These are phyloP conservation scores for Lasiosphaeria hispida DNA, from an alignment of 495 filamentous ascomycete genomes.

Conservation along the genomic window DNA sequence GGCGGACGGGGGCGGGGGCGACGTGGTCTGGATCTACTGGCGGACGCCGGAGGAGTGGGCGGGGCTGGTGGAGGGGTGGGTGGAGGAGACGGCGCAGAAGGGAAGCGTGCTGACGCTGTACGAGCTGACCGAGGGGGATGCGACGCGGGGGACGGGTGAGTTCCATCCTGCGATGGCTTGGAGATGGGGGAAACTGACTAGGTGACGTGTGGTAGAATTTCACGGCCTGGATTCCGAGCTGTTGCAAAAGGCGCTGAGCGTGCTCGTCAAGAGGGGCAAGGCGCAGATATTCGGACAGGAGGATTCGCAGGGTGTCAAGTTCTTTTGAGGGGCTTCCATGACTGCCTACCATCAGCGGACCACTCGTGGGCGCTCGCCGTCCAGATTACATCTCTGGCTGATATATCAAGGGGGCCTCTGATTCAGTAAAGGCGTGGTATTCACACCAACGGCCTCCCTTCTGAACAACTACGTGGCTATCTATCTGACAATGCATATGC, in stretches of 20 bases:
- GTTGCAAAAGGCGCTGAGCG: conserved; percentile 70
- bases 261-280: conserved; percentile 83
- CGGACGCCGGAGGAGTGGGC: conserved; percentile 51
- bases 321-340: conserved; percentile 61
- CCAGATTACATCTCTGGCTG: no score
- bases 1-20: conserved; percentile 43
- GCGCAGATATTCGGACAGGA: conserved; percentile 90
- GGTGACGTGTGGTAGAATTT: conserved; percentile 58
- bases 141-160: conserved; percentile 38
- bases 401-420: no score
- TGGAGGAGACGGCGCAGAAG: conserved; percentile 47
- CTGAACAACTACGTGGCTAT: no score
- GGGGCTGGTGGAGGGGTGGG: conserved; percentile 42
- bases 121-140: conserved; percentile 47
- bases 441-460: no score
- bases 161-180: neutral
- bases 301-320: conserved; percentile 88
- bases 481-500: no score
- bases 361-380: no score
- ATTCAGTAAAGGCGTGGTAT: no score
- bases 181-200: neutral
- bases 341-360: no score
- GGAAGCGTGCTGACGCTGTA: conserved; percentile 49
- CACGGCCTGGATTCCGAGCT: conserved; percentile 82
- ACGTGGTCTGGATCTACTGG: conserved; percentile 47